phyloP scores from a whole-genome alignment of 352 stramenopile species.

The Globisporangium acanthophoron region DNA sequence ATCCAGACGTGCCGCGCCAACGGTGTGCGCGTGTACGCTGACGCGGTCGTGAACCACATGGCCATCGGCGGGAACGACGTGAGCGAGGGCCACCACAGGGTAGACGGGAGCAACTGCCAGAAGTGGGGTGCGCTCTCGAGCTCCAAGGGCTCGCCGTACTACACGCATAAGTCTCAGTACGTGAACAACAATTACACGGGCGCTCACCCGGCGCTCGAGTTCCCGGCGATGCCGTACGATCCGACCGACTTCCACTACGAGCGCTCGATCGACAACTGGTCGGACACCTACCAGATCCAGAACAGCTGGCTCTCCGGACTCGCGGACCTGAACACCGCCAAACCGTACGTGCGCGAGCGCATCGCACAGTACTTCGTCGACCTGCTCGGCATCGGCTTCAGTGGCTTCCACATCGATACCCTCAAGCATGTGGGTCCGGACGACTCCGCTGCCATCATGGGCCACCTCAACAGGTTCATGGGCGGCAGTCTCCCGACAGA shows the following conservation, averaged over 20 bases:
- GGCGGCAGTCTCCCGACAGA: slow-evolving; percentile 50
- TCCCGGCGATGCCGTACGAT: slow-evolving; percentile 46
- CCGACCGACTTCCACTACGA: slow-evolving; percentile 65
- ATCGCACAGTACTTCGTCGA: slow-evolving; percentile 75
- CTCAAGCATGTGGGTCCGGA: too few relatives aligned
- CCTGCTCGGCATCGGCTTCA: slow-evolving; percentile 57
- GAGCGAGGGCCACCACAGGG: too few relatives aligned
- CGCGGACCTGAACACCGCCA: slow-evolving; percentile 52
- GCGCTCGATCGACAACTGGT: slow-evolving; percentile 25
- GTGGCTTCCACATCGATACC: too few relatives aligned
- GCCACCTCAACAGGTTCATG: too few relatives aligned
- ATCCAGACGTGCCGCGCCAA: slow-evolving; percentile 64
- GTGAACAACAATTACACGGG: slow-evolving; percentile 37
- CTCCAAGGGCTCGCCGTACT: slow-evolving; percentile 33
- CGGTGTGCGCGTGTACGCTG: slow-evolving; percentile 53
- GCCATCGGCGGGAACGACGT: slow-evolving; percentile 40
- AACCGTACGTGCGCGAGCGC: slow-evolving; percentile 48
- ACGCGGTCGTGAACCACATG: slow-evolving; percentile 65
- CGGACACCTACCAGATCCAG: too few relatives aligned
- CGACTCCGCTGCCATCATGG: too few relatives aligned
- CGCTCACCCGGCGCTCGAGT: slow-evolving; percentile 40
- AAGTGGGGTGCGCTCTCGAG: too few relatives aligned
- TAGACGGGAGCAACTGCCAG: too few relatives aligned
- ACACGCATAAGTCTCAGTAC: slow-evolving; percentile 36
- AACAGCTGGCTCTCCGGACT: slow-evolving; percentile 38